phyloP scores from a whole-genome alignment of 306 rosid genomes.

The Prosopis cineraria region DNA sequence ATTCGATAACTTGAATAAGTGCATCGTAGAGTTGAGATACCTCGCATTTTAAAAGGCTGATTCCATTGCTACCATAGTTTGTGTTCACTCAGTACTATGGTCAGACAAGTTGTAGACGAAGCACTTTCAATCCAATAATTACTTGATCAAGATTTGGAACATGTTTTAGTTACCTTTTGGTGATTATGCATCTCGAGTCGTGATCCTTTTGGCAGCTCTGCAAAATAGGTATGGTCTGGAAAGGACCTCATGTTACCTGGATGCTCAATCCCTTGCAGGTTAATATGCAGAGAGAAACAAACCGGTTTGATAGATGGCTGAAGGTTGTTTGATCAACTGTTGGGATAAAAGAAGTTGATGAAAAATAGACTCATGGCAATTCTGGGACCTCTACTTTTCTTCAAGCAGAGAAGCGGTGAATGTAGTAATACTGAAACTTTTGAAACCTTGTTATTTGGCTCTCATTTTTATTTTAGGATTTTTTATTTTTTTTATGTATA shows the following conservation, averaged over 20 bases:
- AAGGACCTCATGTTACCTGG: background rate
- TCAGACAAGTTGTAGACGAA: constrained; percentile 1
- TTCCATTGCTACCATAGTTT: background rate
- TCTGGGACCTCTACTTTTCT: constrained; percentile 25
- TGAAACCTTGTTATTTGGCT: constrained; percentile 28
- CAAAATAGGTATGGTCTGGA: background rate
- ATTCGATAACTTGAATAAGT: constrained; percentile 4
- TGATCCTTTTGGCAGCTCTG: background rate
- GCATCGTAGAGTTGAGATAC: constrained; percentile 2
- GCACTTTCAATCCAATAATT: constrained; percentile 19
- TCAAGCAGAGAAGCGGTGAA: constrained; percentile 3
- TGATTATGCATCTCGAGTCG: background rate
- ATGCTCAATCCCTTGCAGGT: constrained; percentile 10
- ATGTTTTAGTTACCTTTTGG: background rate
- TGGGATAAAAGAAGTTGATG: constrained; percentile 22
- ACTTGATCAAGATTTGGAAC: constrained; percentile 14
- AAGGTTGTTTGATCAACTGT: constrained; percentile 14
- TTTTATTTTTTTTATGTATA: constrained; percentile 9
- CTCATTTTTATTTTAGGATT: constrained; percentile 24
- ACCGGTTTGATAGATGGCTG: background rate
- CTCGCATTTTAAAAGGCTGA: background rate
- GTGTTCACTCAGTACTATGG: constrained; percentile 24
- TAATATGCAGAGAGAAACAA: constrained; percentile 24
- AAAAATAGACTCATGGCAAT: constrained; percentile 28
- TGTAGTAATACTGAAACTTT: constrained; percentile 5